Evolutionary conservation across 1,284 basidiomycete species (phyloP), one percentile per base, ranked within the genome.

Genomic region (Testicularia cyperi): DNA sequence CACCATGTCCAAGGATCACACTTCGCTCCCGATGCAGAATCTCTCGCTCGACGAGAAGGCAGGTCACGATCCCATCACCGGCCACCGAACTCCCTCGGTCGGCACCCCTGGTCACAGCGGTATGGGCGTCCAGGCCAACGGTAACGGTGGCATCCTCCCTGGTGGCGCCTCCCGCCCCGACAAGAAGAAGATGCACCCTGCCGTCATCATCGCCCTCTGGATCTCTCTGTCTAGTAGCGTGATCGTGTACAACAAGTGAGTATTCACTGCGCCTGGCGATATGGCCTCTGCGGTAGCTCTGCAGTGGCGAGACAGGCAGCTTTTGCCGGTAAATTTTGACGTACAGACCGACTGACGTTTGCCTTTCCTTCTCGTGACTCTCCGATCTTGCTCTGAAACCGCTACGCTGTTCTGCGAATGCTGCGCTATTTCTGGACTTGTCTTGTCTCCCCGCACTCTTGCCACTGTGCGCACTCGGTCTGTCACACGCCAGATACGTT

Each of bases 171-270:
- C 55, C 25, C 57, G 57, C 44, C 19, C 36, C 25, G 61, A 64
- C 29, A 72, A 74, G 66, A 67, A 64, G 45, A 69, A 72, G 65
- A 44, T 76, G 13, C 74, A 76, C 41, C 74, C 86, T 1, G 77
- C 84, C 1, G 80, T 83, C 44, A 88, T 90, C 70, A 88, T 90
- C 44, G 87, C 87, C 21, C 78, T 91, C 48, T 92, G 90, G 92
- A 97, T 97, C 76, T 80, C 85, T 13, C 86, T 95, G 69, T 88
- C 86, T 55, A 90, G 90, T 29, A 79, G 84, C 9, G 92, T 97
- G 74, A 97, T 97, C 79, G 86, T 96, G 46, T 96, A 96, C 84
- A 97, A 97, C 68, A 72, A 71, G 69, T 73, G 25, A 53, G 60
- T 56, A n/a, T 26, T 20, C 6, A n/a, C n/a, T n/a, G n/a, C n/a